Percentiles rank a stretch among this genome's conserved stretches.
phyloP scores from a whole-genome alignment of 331 rosid species.

The Telfairia occidentalis region DNA sequence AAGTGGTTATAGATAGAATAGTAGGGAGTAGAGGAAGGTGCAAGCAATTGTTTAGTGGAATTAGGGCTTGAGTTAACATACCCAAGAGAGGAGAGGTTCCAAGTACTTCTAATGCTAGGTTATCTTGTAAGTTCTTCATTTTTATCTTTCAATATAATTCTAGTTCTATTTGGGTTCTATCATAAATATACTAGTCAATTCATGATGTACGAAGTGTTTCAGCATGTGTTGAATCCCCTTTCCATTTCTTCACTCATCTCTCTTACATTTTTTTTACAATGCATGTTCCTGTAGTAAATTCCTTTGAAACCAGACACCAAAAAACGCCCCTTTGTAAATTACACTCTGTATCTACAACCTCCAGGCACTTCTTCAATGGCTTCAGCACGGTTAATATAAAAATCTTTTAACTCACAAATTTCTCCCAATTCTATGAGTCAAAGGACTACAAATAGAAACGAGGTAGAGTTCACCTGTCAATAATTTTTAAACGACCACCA shows the following conservation, averaged over 20 bases:
- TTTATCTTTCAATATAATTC: too few relatives aligned
- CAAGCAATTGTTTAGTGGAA: too few relatives aligned
- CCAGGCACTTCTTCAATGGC: not conserved
- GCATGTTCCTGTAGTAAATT: not conserved
- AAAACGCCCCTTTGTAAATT: not conserved
- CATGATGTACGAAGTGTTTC: not conserved
- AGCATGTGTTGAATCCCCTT: not conserved
- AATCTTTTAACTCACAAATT: not conserved
- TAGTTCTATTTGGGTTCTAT: too few relatives aligned
- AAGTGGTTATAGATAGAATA: too few relatives aligned
- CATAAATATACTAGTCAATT: constrained; percentile 1
- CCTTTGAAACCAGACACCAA: not conserved
- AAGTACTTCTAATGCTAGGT: too few relatives aligned
- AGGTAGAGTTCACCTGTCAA: constrained; percentile 62
- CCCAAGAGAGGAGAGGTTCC: too few relatives aligned
- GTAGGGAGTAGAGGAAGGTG: too few relatives aligned
- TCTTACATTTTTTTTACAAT: not conserved
- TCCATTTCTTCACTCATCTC: not conserved
- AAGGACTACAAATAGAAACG: not conserved
- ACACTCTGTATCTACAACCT: not conserved
- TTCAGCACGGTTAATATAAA: not conserved
- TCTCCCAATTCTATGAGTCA: not conserved
- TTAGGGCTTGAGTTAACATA: too few relatives aligned
- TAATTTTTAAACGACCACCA: constrained; percentile 88
- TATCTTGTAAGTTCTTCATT: too few relatives aligned